These are phyloP conservation scores for Paramecium caudatum DNA, from an alignment of 73 alveolate species.

Conservation along the genomic window DNA sequence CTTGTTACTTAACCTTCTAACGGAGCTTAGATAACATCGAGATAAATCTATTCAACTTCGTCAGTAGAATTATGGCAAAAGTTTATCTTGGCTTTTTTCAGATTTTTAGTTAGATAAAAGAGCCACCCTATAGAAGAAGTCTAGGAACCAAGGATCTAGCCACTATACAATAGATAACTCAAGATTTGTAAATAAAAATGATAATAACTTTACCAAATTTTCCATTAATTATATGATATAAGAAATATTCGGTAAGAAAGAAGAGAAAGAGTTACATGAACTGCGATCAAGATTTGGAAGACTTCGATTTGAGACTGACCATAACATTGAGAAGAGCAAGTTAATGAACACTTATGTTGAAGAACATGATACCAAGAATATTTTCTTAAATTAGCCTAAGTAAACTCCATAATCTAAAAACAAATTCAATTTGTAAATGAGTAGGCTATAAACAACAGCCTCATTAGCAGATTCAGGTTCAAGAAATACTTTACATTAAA, in stretches of 20 bases:
- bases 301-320: constrained; percentile 35
- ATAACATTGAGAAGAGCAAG: constrained; percentile 20
- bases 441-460: constrained; percentile 8
- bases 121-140: constrained; percentile 29
- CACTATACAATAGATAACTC: constrained; percentile 33
- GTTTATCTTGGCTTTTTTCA: constrained; percentile 32
- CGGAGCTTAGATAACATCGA: constrained; percentile 42
- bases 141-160: constrained; percentile 41
- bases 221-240: constrained; percentile 1
- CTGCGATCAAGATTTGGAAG: constrained; percentile 42
- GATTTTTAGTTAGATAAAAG: constrained; percentile 25
- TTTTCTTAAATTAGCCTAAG: not conserved
- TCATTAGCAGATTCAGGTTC: not conserved
- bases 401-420: constrained; percentile 16
- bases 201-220: constrained; percentile 1
- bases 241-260: constrained; percentile 13
- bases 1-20: constrained; percentile 42
- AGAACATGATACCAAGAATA: not conserved
- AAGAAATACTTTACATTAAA: not conserved
- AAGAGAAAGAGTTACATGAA: constrained; percentile 32
- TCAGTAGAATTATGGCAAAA: constrained; percentile 53
- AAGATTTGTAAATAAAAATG: constrained; percentile 63
- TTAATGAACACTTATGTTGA: constrained; percentile 20
- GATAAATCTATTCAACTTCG: constrained; percentile 54
- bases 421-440: constrained; percentile 14